These are phyloP conservation scores for Choanephora cucurbitarum DNA, from an alignment of 371 early-diverging fungal species.

Conservation along the genomic window DNA sequence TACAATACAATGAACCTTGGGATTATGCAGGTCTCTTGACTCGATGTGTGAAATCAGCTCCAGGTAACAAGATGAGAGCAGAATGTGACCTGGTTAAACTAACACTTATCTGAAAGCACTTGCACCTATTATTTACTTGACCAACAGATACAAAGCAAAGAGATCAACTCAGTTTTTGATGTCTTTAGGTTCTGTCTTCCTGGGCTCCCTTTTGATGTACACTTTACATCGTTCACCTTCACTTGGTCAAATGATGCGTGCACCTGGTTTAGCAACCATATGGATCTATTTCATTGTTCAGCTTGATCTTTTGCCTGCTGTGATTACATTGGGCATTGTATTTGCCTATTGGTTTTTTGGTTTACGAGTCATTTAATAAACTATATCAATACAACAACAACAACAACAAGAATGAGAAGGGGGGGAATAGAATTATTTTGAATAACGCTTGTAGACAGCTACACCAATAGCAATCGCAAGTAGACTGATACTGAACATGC, in stretches of 20 bases:
- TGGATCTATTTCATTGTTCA: constrained; percentile 65
- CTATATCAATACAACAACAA: no score
- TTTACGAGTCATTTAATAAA: constrained; percentile 6
- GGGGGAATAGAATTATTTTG: not conserved
- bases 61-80: constrained; percentile 40
- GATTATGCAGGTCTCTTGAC: constrained; percentile 31
- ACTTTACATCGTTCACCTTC: constrained; percentile 61
- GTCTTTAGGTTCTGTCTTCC: constrained; percentile 39
- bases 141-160: constrained; percentile 52
- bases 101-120: constrained; percentile 36
- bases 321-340: constrained; percentile 46
- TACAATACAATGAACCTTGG: constrained; percentile 60
- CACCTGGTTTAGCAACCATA: constrained; percentile 62
- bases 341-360: constrained; percentile 59
- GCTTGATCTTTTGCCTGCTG: constrained; percentile 57
- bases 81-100: no score
- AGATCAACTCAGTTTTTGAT: constrained; percentile 45
- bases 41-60: constrained; percentile 47
- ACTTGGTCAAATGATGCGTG: constrained; percentile 62
- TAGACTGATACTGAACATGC: constrained; percentile 6
- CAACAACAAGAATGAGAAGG: not conserved
- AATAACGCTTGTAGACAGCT: constrained; percentile 20
- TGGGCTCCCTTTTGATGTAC: constrained; percentile 57
- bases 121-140: constrained; percentile 55
- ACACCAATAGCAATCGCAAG: constrained; percentile 25